Evolutionary conservation across 208 protist genomes (phyloP).

Genomic region (Leishmania mexicana): DNA sequence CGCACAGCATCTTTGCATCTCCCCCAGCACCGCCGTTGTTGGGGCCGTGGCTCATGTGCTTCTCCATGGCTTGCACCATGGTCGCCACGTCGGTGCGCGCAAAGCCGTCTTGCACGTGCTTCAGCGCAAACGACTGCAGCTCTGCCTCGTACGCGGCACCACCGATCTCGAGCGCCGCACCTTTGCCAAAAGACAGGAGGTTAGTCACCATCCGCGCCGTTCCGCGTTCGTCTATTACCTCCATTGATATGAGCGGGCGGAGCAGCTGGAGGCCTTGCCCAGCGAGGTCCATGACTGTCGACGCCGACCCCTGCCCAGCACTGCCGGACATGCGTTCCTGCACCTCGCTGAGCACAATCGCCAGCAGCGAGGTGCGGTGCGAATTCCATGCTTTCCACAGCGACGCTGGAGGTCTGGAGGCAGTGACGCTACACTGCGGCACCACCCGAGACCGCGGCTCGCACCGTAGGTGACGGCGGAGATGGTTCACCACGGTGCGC

Average conservation of each 20-base stretch:
- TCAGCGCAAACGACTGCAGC: constrained; percentile 21
- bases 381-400: constrained; percentile 1
- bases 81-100: neutral
- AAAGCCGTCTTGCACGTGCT: constrained; percentile 25
- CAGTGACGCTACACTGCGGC: neutral
- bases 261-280: constrained; percentile 23
- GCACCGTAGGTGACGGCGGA: constrained; percentile 7
- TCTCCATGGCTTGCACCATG: constrained; percentile 6
- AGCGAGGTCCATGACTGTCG: constrained; percentile 5
- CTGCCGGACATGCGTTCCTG: constrained; percentile 3
- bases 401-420: neutral
- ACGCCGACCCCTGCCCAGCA: neutral
- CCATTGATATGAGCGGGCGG: constrained; percentile 7
- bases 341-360: neutral
- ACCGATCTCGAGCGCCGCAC: constrained; percentile 9
- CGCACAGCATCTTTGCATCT: neutral
- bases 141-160: constrained; percentile 12
- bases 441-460: neutral
- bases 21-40: neutral
- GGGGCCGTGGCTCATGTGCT: neutral
- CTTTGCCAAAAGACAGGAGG: constrained; percentile 7
- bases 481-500: constrained; percentile 13
- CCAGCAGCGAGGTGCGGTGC: neutral
- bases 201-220: constrained; percentile 13
- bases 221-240: constrained; percentile 19